Conservation (phyloP, 257 asterid species). For the Linaria vulgaris region DNA sequence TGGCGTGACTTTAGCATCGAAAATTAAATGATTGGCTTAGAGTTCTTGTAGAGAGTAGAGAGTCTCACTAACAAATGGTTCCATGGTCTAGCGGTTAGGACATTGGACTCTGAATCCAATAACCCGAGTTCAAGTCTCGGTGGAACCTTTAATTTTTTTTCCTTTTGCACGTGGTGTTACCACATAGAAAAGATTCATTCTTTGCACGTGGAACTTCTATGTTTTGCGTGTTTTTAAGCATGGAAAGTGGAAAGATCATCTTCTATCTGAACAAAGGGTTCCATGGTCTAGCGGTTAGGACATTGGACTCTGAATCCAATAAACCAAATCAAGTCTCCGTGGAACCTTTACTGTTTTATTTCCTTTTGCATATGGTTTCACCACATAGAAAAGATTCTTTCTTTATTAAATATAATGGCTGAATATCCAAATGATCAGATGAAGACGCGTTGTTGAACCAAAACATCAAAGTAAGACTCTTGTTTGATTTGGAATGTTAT, state of each 20-base stretch:
- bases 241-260: background rate
- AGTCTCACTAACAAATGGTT: background rate
- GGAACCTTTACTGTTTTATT: no score
- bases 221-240: background rate
- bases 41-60: background rate
- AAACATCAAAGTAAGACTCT: no score
- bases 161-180: no score
- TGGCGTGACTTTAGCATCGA: no score
- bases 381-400: background rate
- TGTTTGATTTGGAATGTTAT: background rate
- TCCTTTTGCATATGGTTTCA: no score
- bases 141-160: background rate
- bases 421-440: background rate
- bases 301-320: slow-evolving; percentile 91
- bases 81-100: background rate
- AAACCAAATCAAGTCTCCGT: slow-evolving; percentile 87
- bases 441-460: no score
- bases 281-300: slow-evolving; percentile 87
- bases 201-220: no score
- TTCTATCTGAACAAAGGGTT: slow-evolving; percentile 29
- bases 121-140: background rate
- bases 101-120: background rate
- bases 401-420: background rate
- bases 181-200: no score
- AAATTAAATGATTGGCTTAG: background rate